Percentiles rank a stretch among this genome's conserved stretches.
Evolutionary conservation across 768 basidiomycete species (phyloP).

Genomic region (Amanita thiersii): DNA sequence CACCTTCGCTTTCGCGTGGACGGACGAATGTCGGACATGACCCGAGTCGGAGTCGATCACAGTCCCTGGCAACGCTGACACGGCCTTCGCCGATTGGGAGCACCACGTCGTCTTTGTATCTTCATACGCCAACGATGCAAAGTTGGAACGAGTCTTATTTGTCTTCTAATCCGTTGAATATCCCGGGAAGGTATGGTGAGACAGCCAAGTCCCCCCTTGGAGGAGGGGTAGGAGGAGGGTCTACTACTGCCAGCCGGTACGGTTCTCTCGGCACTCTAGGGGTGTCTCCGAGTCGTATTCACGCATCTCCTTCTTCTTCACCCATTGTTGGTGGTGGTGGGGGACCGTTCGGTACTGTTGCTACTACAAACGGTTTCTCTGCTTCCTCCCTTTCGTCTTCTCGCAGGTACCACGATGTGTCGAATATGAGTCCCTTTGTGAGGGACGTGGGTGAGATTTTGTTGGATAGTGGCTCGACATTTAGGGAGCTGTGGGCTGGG

Average conservation of each 20-base stretch:
- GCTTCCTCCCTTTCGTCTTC: conserved; percentile 14
- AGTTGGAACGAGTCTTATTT: conserved; percentile 56
- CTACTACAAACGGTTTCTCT: conserved; percentile 31
- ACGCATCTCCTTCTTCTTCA: conserved; percentile 38
- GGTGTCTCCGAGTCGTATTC: conserved; percentile 47
- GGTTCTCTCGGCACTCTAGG: conserved; percentile 50
- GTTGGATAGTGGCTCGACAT: conserved; percentile 62
- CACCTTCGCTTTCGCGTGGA: conserved; percentile 41
- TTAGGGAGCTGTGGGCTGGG: conserved; percentile 72
- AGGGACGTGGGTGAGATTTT: conserved; percentile 75
- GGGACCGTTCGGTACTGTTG: background rate
- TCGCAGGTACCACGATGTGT: conserved; percentile 42
- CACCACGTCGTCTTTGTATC: conserved; percentile 41
- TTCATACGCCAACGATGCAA: conserved; percentile 34
- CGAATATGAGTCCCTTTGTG: conserved; percentile 84
- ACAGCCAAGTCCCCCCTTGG: conserved; percentile 63
- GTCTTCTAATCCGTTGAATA: conserved; percentile 48
- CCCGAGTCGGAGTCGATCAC: conserved; percentile 65
- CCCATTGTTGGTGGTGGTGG: conserved; percentile 22
- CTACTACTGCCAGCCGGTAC: conserved; percentile 45
- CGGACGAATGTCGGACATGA: conserved; percentile 51
- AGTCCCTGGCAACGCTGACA: conserved; percentile 59
- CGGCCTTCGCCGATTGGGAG: conserved; percentile 32
- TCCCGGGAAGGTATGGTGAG: conserved; percentile 50
- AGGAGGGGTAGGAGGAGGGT: too few relatives aligned